Conservation (phyloP, 202 grass and related monocot genomes). For the Brachypodium distachyon region DNA sequence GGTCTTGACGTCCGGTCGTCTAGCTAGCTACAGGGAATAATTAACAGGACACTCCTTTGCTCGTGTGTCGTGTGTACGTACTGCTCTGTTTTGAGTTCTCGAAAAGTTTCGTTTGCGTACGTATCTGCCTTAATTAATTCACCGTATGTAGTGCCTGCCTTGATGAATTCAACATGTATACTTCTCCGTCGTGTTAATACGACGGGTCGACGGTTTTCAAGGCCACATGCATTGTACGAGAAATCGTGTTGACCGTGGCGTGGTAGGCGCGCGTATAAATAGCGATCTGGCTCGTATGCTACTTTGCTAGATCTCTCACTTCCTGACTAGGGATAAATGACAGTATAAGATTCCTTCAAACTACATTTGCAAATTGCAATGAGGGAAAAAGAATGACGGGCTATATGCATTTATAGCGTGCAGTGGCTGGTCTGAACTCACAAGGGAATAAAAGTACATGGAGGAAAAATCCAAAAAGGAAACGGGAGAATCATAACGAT, state of each 20-base stretch:
- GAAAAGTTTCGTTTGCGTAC: too few relatives aligned
- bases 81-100: too few relatives aligned
- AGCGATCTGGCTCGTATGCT: not conserved
- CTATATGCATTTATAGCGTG: not conserved
- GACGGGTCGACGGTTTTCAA: not conserved
- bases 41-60: too few relatives aligned
- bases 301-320: not conserved
- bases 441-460: slow-evolving; percentile 6
- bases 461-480: slow-evolving; percentile 37
- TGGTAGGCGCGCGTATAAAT: not conserved
- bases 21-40: too few relatives aligned
- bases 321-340: too few relatives aligned
- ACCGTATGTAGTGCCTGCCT: too few relatives aligned
- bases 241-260: not conserved
- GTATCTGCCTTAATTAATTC: not conserved
- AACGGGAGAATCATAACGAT: slow-evolving; percentile 22
- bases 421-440: not conserved
- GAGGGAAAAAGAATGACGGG: not conserved
- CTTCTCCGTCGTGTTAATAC: too few relatives aligned
- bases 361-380: not conserved
- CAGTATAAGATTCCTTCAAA: not conserved
- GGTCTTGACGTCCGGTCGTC: not conserved
- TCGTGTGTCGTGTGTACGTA: too few relatives aligned
- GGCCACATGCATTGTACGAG: not conserved
- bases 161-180: too few relatives aligned